Conservation (phyloP, 306 rosid species). For the Vachellia collinsii region DNA sequence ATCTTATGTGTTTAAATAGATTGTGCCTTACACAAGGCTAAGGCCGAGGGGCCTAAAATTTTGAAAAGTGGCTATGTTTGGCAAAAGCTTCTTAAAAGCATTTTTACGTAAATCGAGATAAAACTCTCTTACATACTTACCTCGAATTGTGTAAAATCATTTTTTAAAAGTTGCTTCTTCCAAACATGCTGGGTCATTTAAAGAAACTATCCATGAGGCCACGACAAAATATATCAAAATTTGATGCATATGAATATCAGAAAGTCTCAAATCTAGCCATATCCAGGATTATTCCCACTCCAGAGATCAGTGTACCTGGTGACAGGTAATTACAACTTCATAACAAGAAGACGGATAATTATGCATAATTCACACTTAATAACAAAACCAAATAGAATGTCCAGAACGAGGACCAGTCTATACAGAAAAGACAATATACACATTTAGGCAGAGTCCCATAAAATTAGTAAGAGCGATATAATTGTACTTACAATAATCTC, state of each 20-base stretch:
- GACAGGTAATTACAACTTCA: not conserved
- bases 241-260: not conserved
- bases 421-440: slow-evolving; percentile 2
- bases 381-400: not conserved
- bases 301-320: not conserved
- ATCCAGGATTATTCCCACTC: not conserved
- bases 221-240: not conserved
- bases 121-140: too few species aligned
- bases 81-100: too few species aligned
- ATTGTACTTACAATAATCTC: slow-evolving; percentile 39
- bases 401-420: not conserved
- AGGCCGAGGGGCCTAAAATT: slow-evolving; percentile 1
- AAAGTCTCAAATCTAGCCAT: not conserved
- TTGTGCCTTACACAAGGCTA: not conserved
- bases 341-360: not conserved
- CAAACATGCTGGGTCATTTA: too few species aligned
- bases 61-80: too few species aligned
- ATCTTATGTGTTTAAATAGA: not conserved
- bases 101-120: too few species aligned
- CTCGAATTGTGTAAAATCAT: too few species aligned
- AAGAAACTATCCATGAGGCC: not conserved
- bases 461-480: slow-evolving; percentile 12
- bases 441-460: slow-evolving; percentile 1
- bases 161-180: too few species aligned
- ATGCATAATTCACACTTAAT: not conserved